These are phyloP conservation scores for Penicillium sp. DNA, from an alignment of 2,329 filamentous ascomycete species.

Conservation along the genomic window DNA sequence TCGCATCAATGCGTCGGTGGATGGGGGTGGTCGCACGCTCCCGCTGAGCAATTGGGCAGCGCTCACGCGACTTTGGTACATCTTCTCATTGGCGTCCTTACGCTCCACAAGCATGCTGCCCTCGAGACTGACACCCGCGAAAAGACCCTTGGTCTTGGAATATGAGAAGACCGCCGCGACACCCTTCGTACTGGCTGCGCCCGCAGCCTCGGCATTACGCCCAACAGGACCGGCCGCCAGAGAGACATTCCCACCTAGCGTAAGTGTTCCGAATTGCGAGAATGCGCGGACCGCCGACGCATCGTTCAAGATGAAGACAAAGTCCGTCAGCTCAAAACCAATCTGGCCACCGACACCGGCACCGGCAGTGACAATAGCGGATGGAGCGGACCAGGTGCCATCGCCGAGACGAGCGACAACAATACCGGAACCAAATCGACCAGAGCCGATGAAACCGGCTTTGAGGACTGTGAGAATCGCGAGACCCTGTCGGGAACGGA, in stretches of 20 bases:
- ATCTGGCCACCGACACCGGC: constrained; percentile 48
- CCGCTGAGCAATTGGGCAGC: constrained; percentile 78
- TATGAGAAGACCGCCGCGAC: constrained; percentile 94
- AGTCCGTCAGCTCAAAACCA: constrained; percentile 52
- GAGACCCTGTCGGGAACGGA: constrained; percentile 35
- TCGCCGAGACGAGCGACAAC: constrained; percentile 46
- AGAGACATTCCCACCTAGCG: constrained; percentile 91
- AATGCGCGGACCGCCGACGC: constrained; percentile 83
- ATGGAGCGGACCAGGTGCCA: constrained; percentile 47
- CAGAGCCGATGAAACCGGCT: constrained; percentile 47
- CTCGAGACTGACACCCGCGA: constrained; percentile 91
- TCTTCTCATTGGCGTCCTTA: constrained; percentile 92
- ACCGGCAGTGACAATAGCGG: constrained; percentile 45
- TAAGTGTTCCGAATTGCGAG: constrained; percentile 83
- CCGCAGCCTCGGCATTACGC: constrained; percentile 90
- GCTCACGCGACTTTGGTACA: constrained; percentile 78
- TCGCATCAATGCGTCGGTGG: constrained; percentile 75
- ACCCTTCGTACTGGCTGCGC: constrained; percentile 81
- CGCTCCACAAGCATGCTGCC: constrained; percentile 90
- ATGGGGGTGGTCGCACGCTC: constrained; percentile 67
- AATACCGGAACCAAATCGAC: constrained; percentile 45
- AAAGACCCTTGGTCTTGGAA: constrained; percentile 95
- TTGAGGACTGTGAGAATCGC: constrained; percentile 47
- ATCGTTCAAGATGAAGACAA: constrained; percentile 98
- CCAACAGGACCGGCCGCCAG: constrained; percentile 91